These are phyloP conservation scores for Diospyros kaki DNA, from an alignment of 148 eudicot species.

Conservation along the genomic window DNA sequence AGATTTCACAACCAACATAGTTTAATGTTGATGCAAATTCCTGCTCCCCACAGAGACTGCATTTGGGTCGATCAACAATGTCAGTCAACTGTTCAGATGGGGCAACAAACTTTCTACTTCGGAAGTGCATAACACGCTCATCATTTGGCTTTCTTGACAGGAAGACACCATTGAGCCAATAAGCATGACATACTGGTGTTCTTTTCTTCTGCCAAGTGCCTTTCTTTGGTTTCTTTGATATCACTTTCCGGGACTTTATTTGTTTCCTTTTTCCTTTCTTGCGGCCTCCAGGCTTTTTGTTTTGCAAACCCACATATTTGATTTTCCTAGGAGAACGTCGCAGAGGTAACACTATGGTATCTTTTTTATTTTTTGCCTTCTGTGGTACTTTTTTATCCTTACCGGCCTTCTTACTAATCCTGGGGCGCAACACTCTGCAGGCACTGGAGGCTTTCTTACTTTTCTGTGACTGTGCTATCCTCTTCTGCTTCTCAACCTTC, in stretches of 20 bases:
- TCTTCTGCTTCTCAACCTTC: constrained; percentile 27
- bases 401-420: constrained; percentile 27
- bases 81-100: constrained; percentile 34
- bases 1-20: constrained; percentile 71
- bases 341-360: constrained; percentile 40
- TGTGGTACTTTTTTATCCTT: constrained; percentile 22
- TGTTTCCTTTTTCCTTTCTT: constrained; percentile 33
- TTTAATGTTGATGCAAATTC: constrained; percentile 35
- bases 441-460: constrained; percentile 31
- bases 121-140: constrained; percentile 53
- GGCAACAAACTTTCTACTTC: constrained; percentile 48
- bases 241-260: constrained; percentile 22
- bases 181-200: constrained; percentile 31
- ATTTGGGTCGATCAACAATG: constrained; percentile 40
- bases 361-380: constrained; percentile 26
- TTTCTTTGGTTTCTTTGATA: constrained; percentile 30
- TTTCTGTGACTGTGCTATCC: constrained; percentile 29
- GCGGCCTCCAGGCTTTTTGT: constrained; percentile 27
- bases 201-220: constrained; percentile 52
- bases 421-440: constrained; percentile 29
- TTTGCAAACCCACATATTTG: constrained; percentile 24
- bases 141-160: constrained; percentile 68
- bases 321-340: constrained; percentile 80
- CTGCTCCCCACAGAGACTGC: constrained; percentile 64
- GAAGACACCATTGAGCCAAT: constrained; percentile 76